Base-by-base conservation (phyloP, 495 filamentous ascomycete genomes). In the Podospora anserina region DNA sequence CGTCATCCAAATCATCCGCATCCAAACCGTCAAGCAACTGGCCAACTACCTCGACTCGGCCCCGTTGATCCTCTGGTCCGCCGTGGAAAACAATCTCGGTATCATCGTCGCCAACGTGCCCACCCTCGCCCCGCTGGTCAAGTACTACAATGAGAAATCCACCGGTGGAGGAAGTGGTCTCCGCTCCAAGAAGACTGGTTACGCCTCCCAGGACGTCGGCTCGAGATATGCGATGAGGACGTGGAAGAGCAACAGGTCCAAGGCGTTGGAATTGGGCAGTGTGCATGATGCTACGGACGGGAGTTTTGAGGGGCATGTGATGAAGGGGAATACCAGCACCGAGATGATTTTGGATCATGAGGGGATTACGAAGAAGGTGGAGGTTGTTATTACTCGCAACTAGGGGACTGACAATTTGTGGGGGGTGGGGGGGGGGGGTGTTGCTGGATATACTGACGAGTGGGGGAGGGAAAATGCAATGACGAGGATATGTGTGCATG, bases 1-100 rank as follows among this genome's bases (percentile, higher is more conserved):
- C 23, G 67, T 82, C 66, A 85, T 84, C 66, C 83, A 87, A 70
- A 81, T 86, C 65, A 79, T 86, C 66, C 84, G 85, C 49, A 84
- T 88, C 67, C 80, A 84, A 70, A 83, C 75, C 27, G 76, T 87
- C 59, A 79, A 77, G 30, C 74, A 75, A 55, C 76, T 85, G 2
- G 65, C 64, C 34, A 79, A 80, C 67, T 80, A 79, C 68, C 78
- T 80, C 32, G 82, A 86, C 72, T 82, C 78, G 57, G 77, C 81
- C 9, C 70, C 75, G 0, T 74, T 86, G 18, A 77, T 84, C 32
- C 74, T 83, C n/a, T 87, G 85, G 84, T 86, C 84, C 16, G 68
- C 75, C 5, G 75, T 87, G 4, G 85, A 87, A 65, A 78, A 79
- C 68, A 83, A 83, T 66, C 72, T 88, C 3, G 85, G 84, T 5